Base-by-base conservation (phyloP, 306 rosid species). In the Dalbergia cochinchinensis region DNA sequence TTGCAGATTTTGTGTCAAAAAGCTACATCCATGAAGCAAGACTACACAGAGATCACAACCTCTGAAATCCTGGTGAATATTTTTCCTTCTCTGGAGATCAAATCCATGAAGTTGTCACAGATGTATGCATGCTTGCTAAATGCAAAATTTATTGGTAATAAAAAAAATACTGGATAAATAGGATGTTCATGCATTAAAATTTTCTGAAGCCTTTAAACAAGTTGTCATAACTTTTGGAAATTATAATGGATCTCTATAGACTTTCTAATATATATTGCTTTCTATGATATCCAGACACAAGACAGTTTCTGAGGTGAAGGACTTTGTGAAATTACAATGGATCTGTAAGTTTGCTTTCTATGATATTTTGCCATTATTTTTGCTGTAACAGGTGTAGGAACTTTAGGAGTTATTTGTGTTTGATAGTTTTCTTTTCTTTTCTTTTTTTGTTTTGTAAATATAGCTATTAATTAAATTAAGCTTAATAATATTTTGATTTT, bases 1-100 rank as follows among this genome's bases (percentile, higher is more conserved):
- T 92, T 92, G 94, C 94, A 95, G 99, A 91, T 95, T 89, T 92
- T 95, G 84, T 96, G 98, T 55, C 99, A 95, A 84, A 95, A 95
- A 86, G 99, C 99, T 85, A 91, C 92, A 80, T 89, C 96, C 82
- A 95, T 95, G 99, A 93, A 95, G 87, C 97, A 95, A 82, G 99
- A 95, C 85, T 95, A 95, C 83, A 88, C 94, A 45, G 99, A 95
- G 65, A 90, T 95, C 96, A 85, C 94, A 73, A 88, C 92, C 26
- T 31, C 51, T 69, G 42, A 63, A 77, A 63, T 69, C 60, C 14
- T 60, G 45, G n/a, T 83, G 71, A 53, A 59, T 78, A 26, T 55
- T 35, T 64, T 81, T 50, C 55, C 44, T 64, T 69, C 50, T 69
- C 13, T 65, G 48, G 61, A 60, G 55, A 51, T 82, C 65, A 41